A percentile compares a stretch with the other conserved stretches of the same genome.
These are phyloP conservation scores for Botrytis porri DNA, from an alignment of 2,329 filamentous ascomycete species.

Conservation along the genomic window DNA sequence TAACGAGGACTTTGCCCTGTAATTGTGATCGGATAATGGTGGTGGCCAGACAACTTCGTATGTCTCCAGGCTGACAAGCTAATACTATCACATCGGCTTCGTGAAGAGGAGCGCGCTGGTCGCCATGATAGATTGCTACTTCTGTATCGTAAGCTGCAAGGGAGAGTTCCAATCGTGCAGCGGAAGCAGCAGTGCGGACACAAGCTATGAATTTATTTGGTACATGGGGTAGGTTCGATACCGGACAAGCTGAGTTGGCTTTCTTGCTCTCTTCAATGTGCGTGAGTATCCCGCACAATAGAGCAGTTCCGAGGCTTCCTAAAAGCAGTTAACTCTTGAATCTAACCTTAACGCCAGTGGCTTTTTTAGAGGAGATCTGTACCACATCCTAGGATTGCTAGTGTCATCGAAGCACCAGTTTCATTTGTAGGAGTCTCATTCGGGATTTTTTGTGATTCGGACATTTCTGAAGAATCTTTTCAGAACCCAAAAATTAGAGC, in stretches of 20 bases:
- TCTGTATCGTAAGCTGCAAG: constrained; percentile 62
- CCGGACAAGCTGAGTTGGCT: not conserved
- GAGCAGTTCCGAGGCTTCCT: constrained; percentile 18
- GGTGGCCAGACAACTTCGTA: constrained; percentile 54
- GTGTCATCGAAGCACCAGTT: not conserved
- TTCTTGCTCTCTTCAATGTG: constrained; percentile 17
- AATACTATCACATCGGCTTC: constrained; percentile 63
- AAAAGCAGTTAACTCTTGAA: not conserved
- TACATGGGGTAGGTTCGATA: not conserved
- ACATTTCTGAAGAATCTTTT: not conserved
- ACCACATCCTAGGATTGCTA: constrained; percentile 19
- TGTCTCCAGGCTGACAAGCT: constrained; percentile 74
- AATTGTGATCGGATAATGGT: constrained; percentile 40
- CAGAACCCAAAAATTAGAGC: not conserved
- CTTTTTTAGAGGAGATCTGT: not conserved
- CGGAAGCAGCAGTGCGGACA: constrained; percentile 54
- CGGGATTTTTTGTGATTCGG: not conserved
- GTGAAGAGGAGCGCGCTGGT: constrained; percentile 65
- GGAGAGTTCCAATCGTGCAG: constrained; percentile 57
- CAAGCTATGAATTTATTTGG: constrained; percentile 18
- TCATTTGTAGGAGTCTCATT: not conserved
- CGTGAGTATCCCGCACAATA: constrained; percentile 14
- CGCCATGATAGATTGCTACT: constrained; percentile 68
- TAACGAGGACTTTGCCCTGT: constrained; percentile 11
- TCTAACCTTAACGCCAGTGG: not conserved